phyloP scores from a whole-genome alignment of 257 asterid species.

The Gentiana macrophylla region DNA sequence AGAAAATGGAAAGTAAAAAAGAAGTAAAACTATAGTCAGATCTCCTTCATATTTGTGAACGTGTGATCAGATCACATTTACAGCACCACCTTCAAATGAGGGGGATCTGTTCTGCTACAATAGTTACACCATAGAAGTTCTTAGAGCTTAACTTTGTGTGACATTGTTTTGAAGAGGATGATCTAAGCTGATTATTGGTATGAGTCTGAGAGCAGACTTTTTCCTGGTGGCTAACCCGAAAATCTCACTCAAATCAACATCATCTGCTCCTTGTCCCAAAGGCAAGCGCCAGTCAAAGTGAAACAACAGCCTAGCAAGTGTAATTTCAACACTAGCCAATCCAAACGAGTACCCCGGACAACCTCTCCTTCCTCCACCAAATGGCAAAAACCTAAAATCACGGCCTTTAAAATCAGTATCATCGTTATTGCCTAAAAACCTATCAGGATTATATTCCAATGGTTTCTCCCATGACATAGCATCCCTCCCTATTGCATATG shows the following conservation, averaged over 20 bases:
- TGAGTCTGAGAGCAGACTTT: slow-evolving; percentile 18
- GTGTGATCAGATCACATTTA: no score
- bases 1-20: no score
- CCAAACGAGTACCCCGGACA: slow-evolving; percentile 31
- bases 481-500: slow-evolving; percentile 28
- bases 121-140: no score
- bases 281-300: slow-evolving; percentile 30
- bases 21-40: no score
- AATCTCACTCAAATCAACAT: slow-evolving; percentile 19
- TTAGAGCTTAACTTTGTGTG: no score
- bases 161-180: background rate
- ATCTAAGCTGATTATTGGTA: slow-evolving; percentile 12
- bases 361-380: slow-evolving; percentile 35
- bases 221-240: slow-evolving; percentile 28
- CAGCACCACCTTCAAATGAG: no score
- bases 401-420: slow-evolving; percentile 23
- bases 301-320: slow-evolving; percentile 18
- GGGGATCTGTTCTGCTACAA: no score
- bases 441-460: slow-evolving; percentile 15
- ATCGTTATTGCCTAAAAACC: slow-evolving; percentile 8
- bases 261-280: slow-evolving; percentile 11
- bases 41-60: no score
- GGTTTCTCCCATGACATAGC: slow-evolving; percentile 18
- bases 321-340: slow-evolving; percentile 24
- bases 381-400: slow-evolving; percentile 26